phyloP scores from a whole-genome alignment of 345 rosid genomes.

The Corchorus capsularis region DNA sequence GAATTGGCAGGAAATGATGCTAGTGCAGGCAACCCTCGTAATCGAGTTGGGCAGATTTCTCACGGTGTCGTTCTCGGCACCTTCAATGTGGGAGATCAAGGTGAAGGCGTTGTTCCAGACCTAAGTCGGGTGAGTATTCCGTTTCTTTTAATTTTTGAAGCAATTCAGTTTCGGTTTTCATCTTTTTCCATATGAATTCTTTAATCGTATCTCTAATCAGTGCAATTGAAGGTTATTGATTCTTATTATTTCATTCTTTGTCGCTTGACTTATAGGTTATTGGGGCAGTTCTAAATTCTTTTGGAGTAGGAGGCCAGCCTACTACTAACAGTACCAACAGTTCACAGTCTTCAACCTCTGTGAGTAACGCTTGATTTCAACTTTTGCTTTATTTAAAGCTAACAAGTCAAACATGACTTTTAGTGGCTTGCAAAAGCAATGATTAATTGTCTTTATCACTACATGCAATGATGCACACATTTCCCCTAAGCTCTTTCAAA shows the following conservation, averaged over 20 bases:
- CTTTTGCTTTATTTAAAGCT: not conserved
- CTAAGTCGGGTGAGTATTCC: slow-evolving; percentile 51
- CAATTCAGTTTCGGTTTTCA: not conserved
- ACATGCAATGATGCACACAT: not conserved
- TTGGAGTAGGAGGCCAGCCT: slow-evolving; percentile 69
- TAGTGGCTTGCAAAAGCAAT: not conserved
- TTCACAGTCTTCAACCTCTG: slow-evolving; percentile 48
- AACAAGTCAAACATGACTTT: slow-evolving; percentile 3
- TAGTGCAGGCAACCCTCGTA: slow-evolving; percentile 53
- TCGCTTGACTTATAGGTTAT: slow-evolving; percentile 58
- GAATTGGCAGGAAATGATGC: slow-evolving; percentile 57
- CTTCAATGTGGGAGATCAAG: slow-evolving; percentile 81
- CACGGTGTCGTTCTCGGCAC: slow-evolving; percentile 88
- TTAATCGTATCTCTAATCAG: not conserved
- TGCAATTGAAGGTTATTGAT: not conserved
- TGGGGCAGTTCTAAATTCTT: slow-evolving; percentile 81
- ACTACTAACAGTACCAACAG: slow-evolving; percentile 36
- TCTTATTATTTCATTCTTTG: not conserved
- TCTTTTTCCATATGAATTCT: slow-evolving; percentile 19
- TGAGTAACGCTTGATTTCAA: slow-evolving; percentile 34
- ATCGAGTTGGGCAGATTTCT: slow-evolving; percentile 67
- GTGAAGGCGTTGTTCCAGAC: slow-evolving; percentile 70
- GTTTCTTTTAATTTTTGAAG: not conserved
- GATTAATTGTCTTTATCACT: not conserved
- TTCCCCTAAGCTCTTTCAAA: not conserved